Evolutionary conservation across 805 yeast species (phyloP).

Genomic region (Kluyveromyces dobzhanskii): DNA sequence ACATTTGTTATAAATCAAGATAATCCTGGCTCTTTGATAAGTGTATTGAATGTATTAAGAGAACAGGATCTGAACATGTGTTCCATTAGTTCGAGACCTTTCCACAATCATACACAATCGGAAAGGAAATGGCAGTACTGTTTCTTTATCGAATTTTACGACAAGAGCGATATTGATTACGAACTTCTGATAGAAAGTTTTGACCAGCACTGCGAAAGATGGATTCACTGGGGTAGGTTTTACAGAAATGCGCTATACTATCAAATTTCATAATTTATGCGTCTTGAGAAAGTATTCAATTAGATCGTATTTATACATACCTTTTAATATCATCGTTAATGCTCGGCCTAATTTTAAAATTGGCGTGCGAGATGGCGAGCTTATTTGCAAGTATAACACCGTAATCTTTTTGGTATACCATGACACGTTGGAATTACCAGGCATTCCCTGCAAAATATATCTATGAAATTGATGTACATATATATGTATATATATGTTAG

Average conservation of each 20-base stretch:
- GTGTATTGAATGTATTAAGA: slow-evolving; percentile 51
- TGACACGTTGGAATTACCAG: no score
- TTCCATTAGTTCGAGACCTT: slow-evolving; percentile 72
- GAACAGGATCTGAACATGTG: slow-evolving; percentile 52
- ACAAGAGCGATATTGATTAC: slow-evolving; percentile 22
- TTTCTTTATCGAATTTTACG: slow-evolving; percentile 60
- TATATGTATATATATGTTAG: no score
- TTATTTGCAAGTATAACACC: no score
- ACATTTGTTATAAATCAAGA: slow-evolving; percentile 59
- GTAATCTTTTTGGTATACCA: no score
- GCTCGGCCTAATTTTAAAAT: no score
- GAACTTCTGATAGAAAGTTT: slow-evolving; percentile 36
- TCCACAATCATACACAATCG: slow-evolving; percentile 32
- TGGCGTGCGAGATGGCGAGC: no score
- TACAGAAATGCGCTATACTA: slow-evolving; percentile 37
- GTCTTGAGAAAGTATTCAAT: no score
- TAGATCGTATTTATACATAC: no score
- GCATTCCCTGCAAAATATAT: no score
- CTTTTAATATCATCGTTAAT: no score
- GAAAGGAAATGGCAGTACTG: slow-evolving; percentile 62
- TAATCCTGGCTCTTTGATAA: slow-evolving; percentile 68
- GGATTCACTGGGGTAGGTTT: slow-evolving; percentile 55
- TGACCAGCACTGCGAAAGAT: slow-evolving; percentile 35
- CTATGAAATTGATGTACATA: no score
- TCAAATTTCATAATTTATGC: slow-evolving; percentile 1